phyloP scores from a whole-genome alignment of 306 rosid genomes.

The Canavalia ensiformis region DNA sequence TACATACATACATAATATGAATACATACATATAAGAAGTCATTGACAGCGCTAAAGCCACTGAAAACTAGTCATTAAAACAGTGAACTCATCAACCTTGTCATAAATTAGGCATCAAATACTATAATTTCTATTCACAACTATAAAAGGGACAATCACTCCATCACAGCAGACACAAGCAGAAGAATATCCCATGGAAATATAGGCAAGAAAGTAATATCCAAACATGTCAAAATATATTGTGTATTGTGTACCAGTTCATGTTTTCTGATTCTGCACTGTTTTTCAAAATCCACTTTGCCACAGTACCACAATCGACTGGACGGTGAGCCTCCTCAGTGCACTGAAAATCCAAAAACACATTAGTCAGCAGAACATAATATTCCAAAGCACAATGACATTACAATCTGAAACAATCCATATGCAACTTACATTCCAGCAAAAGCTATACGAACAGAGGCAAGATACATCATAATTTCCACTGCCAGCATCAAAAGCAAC shows the following conservation, averaged over 20 bases:
- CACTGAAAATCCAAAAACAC: conserved; percentile 57
- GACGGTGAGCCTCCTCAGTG: conserved; percentile 89
- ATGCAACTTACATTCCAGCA: conserved; percentile 76
- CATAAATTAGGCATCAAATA: conserved; percentile 25
- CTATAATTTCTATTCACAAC: not conserved
- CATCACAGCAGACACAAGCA: not conserved
- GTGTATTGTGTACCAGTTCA: conserved; percentile 64
- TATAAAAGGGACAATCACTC: not conserved
- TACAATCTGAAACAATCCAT: conserved; percentile 32
- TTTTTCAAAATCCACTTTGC: conserved; percentile 78
- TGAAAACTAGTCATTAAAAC: conserved; percentile 29
- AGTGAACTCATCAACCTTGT: not conserved
- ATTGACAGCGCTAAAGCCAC: not conserved
- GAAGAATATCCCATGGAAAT: not conserved
- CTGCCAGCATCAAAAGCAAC: conserved; percentile 69
- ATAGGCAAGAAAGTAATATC: conserved; percentile 32
- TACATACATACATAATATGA: not conserved
- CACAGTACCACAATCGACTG: conserved; percentile 83
- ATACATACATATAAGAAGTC: not conserved
- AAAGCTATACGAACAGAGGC: conserved; percentile 74
- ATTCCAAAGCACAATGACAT: conserved; percentile 12
- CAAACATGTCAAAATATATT: conserved; percentile 4
- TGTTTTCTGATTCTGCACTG: conserved; percentile 78
- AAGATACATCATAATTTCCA: conserved; percentile 69
- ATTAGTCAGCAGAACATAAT: conserved; percentile 23